These are phyloP conservation scores for Claviceps sp. DNA, from an alignment of 2,329 filamentous ascomycete species.

Conservation along the genomic window DNA sequence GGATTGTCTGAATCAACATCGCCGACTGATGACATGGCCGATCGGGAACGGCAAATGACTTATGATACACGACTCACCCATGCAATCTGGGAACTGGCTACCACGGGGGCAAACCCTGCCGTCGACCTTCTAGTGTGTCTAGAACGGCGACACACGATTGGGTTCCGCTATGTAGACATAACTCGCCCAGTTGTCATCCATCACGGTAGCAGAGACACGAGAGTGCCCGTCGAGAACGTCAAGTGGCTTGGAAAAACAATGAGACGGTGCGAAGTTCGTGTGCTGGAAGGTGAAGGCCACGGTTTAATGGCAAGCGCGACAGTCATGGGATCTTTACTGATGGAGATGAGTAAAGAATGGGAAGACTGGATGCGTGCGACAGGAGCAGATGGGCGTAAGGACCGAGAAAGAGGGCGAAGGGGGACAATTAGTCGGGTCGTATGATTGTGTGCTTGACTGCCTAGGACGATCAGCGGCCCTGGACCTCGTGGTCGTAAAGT, in stretches of 20 bases:
- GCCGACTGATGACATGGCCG: constrained; percentile 47
- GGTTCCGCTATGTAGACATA: constrained; percentile 95
- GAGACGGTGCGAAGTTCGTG: constrained; percentile 79
- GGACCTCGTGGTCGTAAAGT: background rate
- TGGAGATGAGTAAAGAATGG: constrained; percentile 91
- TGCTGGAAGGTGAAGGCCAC: constrained; percentile 85
- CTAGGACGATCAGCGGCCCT: background rate
- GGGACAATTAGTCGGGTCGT: constrained; percentile 10
- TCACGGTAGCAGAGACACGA: constrained; percentile 78
- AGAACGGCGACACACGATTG: constrained; percentile 80
- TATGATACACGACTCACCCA: constrained; percentile 84
- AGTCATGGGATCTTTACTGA: constrained; percentile 89
- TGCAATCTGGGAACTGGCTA: constrained; percentile 88
- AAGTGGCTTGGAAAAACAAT: constrained; percentile 90
- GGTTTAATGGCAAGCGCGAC: constrained; percentile 87
- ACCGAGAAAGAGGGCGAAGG: constrained; percentile 19
- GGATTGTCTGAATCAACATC: constrained; percentile 30
- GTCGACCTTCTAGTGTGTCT: constrained; percentile 87
- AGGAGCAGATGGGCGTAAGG: constrained; percentile 23
- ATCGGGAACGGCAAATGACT: constrained; percentile 56
- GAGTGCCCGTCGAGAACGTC: constrained; percentile 91
- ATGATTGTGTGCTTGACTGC: background rate
- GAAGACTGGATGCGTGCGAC: constrained; percentile 65
- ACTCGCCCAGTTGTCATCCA: constrained; percentile 84
- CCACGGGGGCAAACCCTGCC: constrained; percentile 81